Conservation (phyloP, 768 basidiomycete species). For the Solioccasus polychromus region DNA sequence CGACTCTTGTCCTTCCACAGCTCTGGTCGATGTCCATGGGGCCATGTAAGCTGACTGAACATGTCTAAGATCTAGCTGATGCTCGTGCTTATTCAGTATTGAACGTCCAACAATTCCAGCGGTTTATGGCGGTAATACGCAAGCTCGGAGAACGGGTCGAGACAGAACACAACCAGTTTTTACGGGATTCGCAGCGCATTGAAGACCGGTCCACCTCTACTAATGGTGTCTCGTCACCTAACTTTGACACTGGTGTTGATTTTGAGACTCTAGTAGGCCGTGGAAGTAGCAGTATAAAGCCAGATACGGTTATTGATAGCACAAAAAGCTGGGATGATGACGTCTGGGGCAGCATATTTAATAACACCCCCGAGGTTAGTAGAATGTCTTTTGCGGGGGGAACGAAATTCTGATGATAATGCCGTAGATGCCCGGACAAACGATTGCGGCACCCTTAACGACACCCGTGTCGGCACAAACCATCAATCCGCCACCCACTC, state of each 20-base stretch:
- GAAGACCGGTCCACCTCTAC: conserved; percentile 68
- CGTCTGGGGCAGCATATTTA: conserved; percentile 80
- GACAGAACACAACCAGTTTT: conserved; percentile 86
- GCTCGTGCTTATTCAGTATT: conserved; percentile 45
- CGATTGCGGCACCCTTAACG: conserved; percentile 12
- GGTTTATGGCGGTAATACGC: conserved; percentile 85
- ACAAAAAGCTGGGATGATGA: conserved; percentile 72
- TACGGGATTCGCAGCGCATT: conserved; percentile 88
- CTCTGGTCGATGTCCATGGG: conserved; percentile 98
- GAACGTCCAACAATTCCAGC: conserved; percentile 84
- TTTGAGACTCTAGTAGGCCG: conserved; percentile 86
- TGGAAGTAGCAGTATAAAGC: conserved; percentile 43
- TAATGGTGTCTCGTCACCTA: conserved; percentile 38
- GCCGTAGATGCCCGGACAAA: conserved; percentile 17
- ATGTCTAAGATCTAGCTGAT: background rate
- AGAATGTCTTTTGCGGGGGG: background rate
- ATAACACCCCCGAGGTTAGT: conserved; percentile 34
- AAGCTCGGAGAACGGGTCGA: conserved; percentile 85
- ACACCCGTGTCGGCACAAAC: conserved; percentile 13
- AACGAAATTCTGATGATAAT: conserved; percentile 4
- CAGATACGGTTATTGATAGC: conserved; percentile 38
- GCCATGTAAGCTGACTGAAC: conserved; percentile 55
- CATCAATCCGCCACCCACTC: conserved; percentile 9
- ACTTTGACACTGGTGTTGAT: conserved; percentile 57
- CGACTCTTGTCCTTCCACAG: conserved; percentile 84